These are phyloP conservation scores for Juncus inflexus DNA, from an alignment of 176 grass and related monocot genomes.

Conservation along the genomic window DNA sequence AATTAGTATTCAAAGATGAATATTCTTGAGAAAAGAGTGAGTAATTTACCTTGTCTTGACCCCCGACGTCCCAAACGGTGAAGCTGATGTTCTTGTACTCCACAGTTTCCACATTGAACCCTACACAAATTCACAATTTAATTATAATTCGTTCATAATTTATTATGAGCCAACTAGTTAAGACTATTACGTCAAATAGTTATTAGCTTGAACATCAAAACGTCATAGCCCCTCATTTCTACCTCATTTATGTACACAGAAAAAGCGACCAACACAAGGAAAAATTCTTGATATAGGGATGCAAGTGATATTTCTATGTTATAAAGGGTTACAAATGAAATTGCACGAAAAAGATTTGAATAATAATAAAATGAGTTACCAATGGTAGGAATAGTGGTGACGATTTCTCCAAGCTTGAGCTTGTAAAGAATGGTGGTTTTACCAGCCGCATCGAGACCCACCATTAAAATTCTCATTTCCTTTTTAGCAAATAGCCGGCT, in stretches of 20 bases:
- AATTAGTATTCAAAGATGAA: too few relatives aligned
- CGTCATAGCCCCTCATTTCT: not conserved
- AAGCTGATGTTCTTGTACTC: slow-evolving; percentile 41
- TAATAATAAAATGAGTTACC: not conserved
- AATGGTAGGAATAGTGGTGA: slow-evolving; percentile 27
- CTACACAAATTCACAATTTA: not conserved
- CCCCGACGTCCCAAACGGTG: slow-evolving; percentile 38
- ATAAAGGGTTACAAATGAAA: not conserved
- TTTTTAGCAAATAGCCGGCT: slow-evolving; percentile 23
- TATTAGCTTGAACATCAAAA: not conserved
- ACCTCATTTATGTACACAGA: too few relatives aligned
- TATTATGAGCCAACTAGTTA: too few relatives aligned
- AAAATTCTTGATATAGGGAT: not conserved
- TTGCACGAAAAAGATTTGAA: not conserved
- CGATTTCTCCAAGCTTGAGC: slow-evolving; percentile 29
- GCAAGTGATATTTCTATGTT: too few relatives aligned
- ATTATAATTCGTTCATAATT: not conserved
- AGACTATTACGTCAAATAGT: too few relatives aligned
- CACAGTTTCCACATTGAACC: slow-evolving; percentile 34
- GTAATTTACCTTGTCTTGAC: slow-evolving; percentile 32
- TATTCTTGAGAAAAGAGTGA: too few relatives aligned
- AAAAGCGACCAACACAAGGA: too few relatives aligned
- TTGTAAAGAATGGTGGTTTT: slow-evolving; percentile 33
- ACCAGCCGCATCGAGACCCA: slow-evolving; percentile 27
- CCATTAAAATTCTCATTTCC: slow-evolving; percentile 32